Base-by-base conservation (phyloP, 2,329 filamentous ascomycete genomes). In the Dactylonectria estremocensis region DNA sequence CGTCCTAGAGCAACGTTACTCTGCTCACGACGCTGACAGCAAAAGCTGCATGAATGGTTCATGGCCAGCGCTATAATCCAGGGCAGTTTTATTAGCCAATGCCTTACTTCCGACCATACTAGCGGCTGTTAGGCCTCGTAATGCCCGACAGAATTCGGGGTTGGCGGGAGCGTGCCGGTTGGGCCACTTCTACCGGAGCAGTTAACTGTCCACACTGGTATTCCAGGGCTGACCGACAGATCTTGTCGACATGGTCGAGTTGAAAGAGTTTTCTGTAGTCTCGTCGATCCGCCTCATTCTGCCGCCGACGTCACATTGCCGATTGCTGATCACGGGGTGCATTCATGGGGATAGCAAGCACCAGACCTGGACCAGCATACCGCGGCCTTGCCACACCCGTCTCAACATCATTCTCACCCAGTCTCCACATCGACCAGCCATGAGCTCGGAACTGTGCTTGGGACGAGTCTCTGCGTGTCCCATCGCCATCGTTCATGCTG, bases 111-210 rank as follows among this genome's bases (percentile, higher is more conserved):
- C 53, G 59, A 59, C 55, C 55, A 35, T 66, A 20, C 40, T 55
- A 48, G 53, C 53, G 56, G 52, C 64, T 66, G 58, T 58, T 56
- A 65, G n/a, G 37, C n/a, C 18, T 18, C 53, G 58, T 66, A 66
- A 61, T 61, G 40, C 50, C 63, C 52, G 57, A 66, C 53, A 31
- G 14, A 18, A 45, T 48, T 62, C n/a, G 46, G 53, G 35, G 37
- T 54, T 43, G 53, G 37, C 45, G 61, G 60, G 54, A 63, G 33
- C 53, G 28, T 10, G 58, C 37, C 58, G 46, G 53, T 56, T 66
- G 53, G 31, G n/a, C 64, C 53, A 58, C 53, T 54, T 43, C 50
- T 45, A 22, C 35, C 20, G 14, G 31, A 40, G 45, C 37, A 45
- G 40, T 43, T 43, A n/a, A 43, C 40, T 9, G 35, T 10, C 24